Evolutionary conservation across 2,329 filamentous ascomycete species (phyloP).

Genomic region (Colletotrichum truncatum): DNA sequence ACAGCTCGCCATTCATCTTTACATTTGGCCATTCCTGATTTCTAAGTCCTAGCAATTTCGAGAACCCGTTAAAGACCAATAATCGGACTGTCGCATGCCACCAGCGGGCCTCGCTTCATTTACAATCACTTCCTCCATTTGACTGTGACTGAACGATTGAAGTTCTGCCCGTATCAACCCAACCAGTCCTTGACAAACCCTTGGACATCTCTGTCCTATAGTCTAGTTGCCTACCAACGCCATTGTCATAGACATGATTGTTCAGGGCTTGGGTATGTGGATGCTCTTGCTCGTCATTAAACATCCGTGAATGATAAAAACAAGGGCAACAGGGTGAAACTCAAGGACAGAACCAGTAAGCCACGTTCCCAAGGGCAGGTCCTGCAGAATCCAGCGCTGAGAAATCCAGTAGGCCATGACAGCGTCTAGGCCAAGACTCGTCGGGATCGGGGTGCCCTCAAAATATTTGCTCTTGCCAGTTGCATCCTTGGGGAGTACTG

Average conservation of each 20-base stretch:
- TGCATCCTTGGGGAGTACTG: slow-evolving; percentile 88
- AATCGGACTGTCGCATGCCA: no score
- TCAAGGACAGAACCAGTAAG: slow-evolving; percentile 75
- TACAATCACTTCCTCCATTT: no score
- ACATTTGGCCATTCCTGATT: not conserved
- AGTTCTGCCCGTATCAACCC: no score
- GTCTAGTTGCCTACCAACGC: not conserved
- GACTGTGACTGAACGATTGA: no score
- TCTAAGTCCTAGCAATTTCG: not conserved
- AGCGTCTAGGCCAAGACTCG: slow-evolving; percentile 80
- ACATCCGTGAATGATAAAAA: slow-evolving; percentile 91
- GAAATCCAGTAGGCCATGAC: slow-evolving; percentile 92
- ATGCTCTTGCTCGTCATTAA: slow-evolving; percentile 96
- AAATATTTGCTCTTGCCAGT: slow-evolving; percentile 94
- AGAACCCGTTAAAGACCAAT: no score
- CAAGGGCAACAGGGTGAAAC: slow-evolving; percentile 81
- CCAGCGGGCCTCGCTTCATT: no score
- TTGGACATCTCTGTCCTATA: no score
- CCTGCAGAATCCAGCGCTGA: slow-evolving; percentile 80
- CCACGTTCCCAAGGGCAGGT: slow-evolving; percentile 80
- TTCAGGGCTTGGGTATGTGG: slow-evolving; percentile 87
- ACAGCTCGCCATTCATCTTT: not conserved
- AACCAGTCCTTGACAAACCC: no score
- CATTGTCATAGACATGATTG: not conserved
- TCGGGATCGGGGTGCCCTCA: slow-evolving; percentile 96